These are phyloP conservation scores for Claviceps sp. DNA, from an alignment of 2,329 filamentous ascomycete genomes.

Conservation along the genomic window DNA sequence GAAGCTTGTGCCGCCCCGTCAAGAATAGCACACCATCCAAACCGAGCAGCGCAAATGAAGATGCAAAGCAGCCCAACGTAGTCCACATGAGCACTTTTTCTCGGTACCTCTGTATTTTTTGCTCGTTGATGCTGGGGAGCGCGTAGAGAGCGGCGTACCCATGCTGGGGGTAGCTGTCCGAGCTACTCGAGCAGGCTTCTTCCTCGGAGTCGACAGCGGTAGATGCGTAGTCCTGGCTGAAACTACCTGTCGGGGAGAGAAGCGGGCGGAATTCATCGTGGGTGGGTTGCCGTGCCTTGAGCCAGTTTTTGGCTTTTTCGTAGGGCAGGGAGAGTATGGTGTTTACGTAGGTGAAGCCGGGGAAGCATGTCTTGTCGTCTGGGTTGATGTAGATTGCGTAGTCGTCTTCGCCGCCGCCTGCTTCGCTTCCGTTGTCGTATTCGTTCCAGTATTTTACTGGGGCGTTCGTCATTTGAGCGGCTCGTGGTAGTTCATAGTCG, in stretches of 20 bases:
- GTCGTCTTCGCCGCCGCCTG: slow-evolving; percentile 41
- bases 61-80: slow-evolving; percentile 40
- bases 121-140: slow-evolving; percentile 37
- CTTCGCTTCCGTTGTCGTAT: slow-evolving; percentile 69
- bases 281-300: slow-evolving; percentile 17
- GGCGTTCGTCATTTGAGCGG: slow-evolving; percentile 13
- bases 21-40: slow-evolving; percentile 52
- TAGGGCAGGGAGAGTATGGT: slow-evolving; percentile 35
- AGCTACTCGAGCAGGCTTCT: slow-evolving; percentile 36
- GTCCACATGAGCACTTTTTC: slow-evolving; percentile 42
- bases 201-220: slow-evolving; percentile 25
- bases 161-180: slow-evolving; percentile 32
- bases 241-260: slow-evolving; percentile 6
- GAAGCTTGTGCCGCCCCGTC: slow-evolving; percentile 54
- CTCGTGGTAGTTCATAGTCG: slow-evolving; percentile 19
- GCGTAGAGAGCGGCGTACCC: slow-evolving; percentile 44
- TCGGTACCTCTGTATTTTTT: slow-evolving; percentile 34
- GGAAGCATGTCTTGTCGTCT: slow-evolving; percentile 44
- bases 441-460: slow-evolving; percentile 64
- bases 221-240: slow-evolving; percentile 17
- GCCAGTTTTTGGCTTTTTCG: slow-evolving; percentile 38
- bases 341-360: slow-evolving; percentile 48
- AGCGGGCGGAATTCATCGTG: slow-evolving; percentile 13
- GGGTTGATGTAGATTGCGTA: slow-evolving; percentile 69
- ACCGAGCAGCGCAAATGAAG: slow-evolving; percentile 48